Base-by-base conservation (phyloP, 768 basidiomycete genomes). In the Boletus eberwhitei region DNA sequence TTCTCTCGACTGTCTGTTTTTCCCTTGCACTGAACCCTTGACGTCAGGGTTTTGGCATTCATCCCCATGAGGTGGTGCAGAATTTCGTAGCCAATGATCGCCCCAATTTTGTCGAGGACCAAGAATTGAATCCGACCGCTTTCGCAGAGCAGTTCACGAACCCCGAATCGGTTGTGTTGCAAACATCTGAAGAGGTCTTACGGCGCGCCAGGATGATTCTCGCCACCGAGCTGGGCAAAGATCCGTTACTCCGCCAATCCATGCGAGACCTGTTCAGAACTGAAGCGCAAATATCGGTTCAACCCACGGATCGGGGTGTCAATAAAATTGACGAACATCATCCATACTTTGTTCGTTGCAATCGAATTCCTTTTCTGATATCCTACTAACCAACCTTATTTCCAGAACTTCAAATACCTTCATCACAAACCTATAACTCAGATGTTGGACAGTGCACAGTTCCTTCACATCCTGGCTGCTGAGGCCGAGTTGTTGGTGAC, bases 321-420 rank as follows among this genome's bases (percentile, higher is more conserved):
- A 72, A 74, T 16, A 91, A 91, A 67, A 89, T 91, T 38, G 84
- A 86, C 55, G 86, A 90, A 59, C 79, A 83, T 52, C 83, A 88
- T 70, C 79, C 79, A 4, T 88, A 85, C 67, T 89, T 78, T 58
- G 88, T 89, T 67, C 53, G 88, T 77, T 29, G 16, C 41, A 29
- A 13, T 29, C 13, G 44, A 24, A 45, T 49, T 13, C 2, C 44
- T 39, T 32, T 26, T 50, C 37, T 48, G 24, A 11, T 26, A 29
- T 41, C 26, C 6, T 40, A 19, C 54, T 59, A 34, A 68, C 37
- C 26, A 38, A 45, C 19, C 6, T 40, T 44, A 36, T 34, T 44
- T 39, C 39, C 35, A 99, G 96, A 86, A 84, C 63, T 98, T 98
- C 82, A 98, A 98, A 77, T 98, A 98, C 73, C 79, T 98, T 29